Percentiles rank a stretch among this genome's conserved stretches.
Conservation (phyloP, 768 basidiomycete species). For the Strobilomyces confusus region DNA sequence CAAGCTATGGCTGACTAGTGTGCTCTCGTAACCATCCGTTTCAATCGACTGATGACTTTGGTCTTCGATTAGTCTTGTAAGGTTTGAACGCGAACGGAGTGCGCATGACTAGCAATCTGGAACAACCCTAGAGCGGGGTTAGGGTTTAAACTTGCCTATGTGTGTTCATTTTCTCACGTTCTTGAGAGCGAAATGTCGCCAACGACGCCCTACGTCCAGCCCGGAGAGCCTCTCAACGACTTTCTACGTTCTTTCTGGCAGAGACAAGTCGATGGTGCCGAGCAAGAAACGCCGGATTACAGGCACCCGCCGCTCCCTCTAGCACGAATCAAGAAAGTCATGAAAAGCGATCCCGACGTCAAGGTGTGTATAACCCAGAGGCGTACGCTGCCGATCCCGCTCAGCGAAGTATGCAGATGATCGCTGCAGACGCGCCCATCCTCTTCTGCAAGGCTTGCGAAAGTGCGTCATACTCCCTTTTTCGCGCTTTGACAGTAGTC, state of each 20-base stretch:
- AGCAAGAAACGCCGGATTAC: slow-evolving; percentile 85
- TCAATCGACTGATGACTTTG: too few species aligned
- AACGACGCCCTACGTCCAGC: slow-evolving; percentile 64
- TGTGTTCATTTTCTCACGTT: slow-evolving; percentile 17
- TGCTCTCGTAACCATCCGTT: too few species aligned
- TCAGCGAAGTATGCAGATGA: slow-evolving; percentile 62
- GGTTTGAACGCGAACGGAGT: too few species aligned
- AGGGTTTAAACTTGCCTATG: slow-evolving; percentile 14
- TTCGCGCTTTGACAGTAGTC: neutral
- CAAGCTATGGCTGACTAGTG: too few species aligned
- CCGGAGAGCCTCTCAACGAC: slow-evolving; percentile 82
- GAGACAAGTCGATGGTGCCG: slow-evolving; percentile 79
- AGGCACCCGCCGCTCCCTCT: slow-evolving; percentile 86
- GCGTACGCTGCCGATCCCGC: neutral
- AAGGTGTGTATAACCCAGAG: slow-evolving; percentile 54
- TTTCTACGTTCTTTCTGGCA: slow-evolving; percentile 91
- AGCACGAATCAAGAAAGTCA: slow-evolving; percentile 97
- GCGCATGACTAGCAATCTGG: too few species aligned
- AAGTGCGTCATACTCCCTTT: slow-evolving; percentile 53
- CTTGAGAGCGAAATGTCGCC: slow-evolving; percentile 26
- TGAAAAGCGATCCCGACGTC: slow-evolving; percentile 97
- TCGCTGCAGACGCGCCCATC: slow-evolving; percentile 95
- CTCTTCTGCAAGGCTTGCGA: slow-evolving; percentile 98
- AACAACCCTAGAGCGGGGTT: slow-evolving; percentile 25
- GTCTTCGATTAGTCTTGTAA: too few species aligned